phyloP scores from a whole-genome alignment of 371 early-diverging fungal species.

The Coemansia sp. region DNA sequence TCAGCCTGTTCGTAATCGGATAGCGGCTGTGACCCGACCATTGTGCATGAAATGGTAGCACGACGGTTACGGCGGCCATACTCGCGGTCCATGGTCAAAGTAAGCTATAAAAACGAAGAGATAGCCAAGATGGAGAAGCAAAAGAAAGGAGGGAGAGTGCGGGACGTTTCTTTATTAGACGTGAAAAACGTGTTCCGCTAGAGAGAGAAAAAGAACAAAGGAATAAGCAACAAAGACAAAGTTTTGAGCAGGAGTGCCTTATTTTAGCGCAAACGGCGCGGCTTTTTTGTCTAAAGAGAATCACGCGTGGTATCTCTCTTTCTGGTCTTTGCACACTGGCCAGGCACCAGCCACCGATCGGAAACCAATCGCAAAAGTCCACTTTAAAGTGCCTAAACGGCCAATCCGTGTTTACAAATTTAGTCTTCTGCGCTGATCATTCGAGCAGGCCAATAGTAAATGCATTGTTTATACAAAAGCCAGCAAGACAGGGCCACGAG shows the following conservation, averaged over 20 bases:
- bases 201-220: neutral
- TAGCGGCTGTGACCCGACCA: neutral
- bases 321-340: neutral
- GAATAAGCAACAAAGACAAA: neutral
- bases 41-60: conserved; percentile 10
- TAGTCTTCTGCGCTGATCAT: no score
- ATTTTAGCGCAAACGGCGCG: neutral
- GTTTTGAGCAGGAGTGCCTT: neutral
- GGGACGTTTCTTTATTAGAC: neutral
- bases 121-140: neutral
- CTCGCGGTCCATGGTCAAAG: neutral
- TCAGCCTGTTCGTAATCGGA: neutral
- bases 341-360: neutral
- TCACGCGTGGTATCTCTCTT: neutral
- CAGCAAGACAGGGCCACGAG: neutral
- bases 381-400: no score
- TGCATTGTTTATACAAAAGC: neutral
- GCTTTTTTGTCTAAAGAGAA: neutral
- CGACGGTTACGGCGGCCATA: neutral
- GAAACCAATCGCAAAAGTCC: neutral
- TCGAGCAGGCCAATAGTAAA: no score
- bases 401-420: no score
- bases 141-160: neutral
- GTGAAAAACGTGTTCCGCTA: neutral
- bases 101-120: neutral